Conservation (phyloP, 2,329 filamentous ascomycete species). For the Blastomyces emzantsi region DNA sequence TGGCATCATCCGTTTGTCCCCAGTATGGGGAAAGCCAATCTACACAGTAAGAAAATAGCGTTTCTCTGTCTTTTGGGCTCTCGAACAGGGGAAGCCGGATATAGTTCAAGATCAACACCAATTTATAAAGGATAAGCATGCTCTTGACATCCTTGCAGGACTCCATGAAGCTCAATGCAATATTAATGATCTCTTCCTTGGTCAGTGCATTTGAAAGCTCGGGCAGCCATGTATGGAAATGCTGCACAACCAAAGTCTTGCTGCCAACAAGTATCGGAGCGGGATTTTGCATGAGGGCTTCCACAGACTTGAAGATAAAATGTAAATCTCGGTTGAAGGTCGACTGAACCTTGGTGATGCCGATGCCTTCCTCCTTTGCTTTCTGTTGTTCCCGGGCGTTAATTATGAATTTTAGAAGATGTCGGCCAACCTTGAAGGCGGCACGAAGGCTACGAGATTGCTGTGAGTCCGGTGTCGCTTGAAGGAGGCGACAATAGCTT, state of each 20-base stretch:
- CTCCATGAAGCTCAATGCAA: slow-evolving; percentile 89
- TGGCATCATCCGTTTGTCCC: slow-evolving; percentile 65
- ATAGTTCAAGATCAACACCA: slow-evolving; percentile 88
- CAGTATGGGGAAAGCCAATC: slow-evolving; percentile 91
- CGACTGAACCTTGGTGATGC: slow-evolving; percentile 61
- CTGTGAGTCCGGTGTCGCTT: slow-evolving; percentile 72
- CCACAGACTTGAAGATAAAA: slow-evolving; percentile 80
- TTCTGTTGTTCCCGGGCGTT: slow-evolving; percentile 79
- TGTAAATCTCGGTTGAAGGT: slow-evolving; percentile 78
- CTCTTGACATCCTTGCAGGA: slow-evolving; percentile 80
- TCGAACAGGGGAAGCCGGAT: slow-evolving; percentile 73
- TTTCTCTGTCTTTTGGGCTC: slow-evolving; percentile 62
- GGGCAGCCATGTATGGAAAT: slow-evolving; percentile 96
- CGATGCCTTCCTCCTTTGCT: slow-evolving; percentile 78
- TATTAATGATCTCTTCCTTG: slow-evolving; percentile 77
- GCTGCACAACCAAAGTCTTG: slow-evolving; percentile 89
- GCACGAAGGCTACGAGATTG: slow-evolving; percentile 76
- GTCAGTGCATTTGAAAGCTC: slow-evolving; percentile 70
- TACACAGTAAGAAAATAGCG: slow-evolving; percentile 70
- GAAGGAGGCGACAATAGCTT: slow-evolving; percentile 74
- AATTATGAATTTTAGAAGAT: slow-evolving; percentile 90
- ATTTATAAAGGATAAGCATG: slow-evolving; percentile 83
- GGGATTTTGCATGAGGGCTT: slow-evolving; percentile 78
- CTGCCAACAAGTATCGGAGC: slow-evolving; percentile 83
- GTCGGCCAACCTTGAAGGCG: slow-evolving; percentile 88